Conservation (phyloP, 2,329 filamentous ascomycete genomes). For the Fusarium napiforme region DNA sequence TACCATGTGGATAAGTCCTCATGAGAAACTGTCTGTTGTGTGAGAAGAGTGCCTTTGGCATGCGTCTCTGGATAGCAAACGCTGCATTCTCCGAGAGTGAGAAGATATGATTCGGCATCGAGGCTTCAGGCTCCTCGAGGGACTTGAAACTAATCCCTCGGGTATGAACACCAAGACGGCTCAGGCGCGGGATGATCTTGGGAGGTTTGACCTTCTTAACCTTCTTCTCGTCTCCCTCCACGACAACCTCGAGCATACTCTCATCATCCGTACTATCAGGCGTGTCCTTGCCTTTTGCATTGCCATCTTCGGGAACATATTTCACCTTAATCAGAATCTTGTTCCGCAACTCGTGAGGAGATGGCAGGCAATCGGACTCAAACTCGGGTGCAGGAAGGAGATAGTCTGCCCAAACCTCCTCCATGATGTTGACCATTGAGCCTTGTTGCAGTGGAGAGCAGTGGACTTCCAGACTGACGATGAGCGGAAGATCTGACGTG, state of each 20-base stretch:
- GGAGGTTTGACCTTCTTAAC: constrained; percentile 6
- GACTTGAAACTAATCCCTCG: constrained; percentile 17
- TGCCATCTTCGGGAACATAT: constrained; percentile 29
- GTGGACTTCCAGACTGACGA: constrained; percentile 92
- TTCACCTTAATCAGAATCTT: constrained; percentile 90
- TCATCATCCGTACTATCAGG: background rate
- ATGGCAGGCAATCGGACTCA: constrained; percentile 63
- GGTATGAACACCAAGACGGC: constrained; percentile 8
- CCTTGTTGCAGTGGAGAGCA: constrained; percentile 83
- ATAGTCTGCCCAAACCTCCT: constrained; percentile 80
- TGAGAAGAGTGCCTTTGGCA: constrained; percentile 76
- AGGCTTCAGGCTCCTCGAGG: constrained; percentile 48
- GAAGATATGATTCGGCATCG: constrained; percentile 76
- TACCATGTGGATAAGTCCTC: constrained; percentile 85
- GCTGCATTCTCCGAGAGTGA: constrained; percentile 89
- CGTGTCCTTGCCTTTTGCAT: background rate
- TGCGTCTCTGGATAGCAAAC: constrained; percentile 64
- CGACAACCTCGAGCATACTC: background rate
- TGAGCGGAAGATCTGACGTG: constrained; percentile 80
- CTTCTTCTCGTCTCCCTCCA: constrained; percentile 1
- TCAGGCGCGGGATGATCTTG: background rate
- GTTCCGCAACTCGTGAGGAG: constrained; percentile 74
- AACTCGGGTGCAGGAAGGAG: constrained; percentile 71
- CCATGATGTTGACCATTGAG: constrained; percentile 93
- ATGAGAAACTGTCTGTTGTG: constrained; percentile 91